Conservation (phyloP, 176 grass and related monocot species). For the Cenchrus fungigraminus region DNA sequence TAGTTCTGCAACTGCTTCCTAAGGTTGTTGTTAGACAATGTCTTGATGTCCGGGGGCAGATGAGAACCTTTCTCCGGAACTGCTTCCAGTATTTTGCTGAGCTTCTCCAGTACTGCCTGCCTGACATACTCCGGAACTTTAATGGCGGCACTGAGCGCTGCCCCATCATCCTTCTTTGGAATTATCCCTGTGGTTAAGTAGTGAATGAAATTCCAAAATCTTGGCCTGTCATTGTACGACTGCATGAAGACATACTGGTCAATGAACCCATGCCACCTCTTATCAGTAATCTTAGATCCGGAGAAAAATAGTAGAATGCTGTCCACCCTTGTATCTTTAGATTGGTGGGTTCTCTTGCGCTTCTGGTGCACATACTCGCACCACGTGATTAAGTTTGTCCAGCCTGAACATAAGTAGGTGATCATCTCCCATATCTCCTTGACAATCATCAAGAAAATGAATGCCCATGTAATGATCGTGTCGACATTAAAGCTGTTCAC, state of each 20-base stretch:
- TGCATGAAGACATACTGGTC: not conserved
- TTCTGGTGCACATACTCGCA: not conserved
- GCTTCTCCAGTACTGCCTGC: not conserved
- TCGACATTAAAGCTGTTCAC: not conserved
- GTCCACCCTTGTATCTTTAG: no score
- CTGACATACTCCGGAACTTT: not conserved
- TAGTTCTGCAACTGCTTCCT: not conserved
- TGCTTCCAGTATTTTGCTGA: not conserved
- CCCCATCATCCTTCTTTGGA: not conserved
- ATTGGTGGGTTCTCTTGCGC: no score
- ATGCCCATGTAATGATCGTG: not conserved
- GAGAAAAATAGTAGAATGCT: no score
- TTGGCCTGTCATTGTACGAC: not conserved
- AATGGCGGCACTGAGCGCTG: no score
- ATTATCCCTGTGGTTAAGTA: not conserved
- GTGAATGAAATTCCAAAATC: not conserved
- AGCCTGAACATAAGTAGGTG: not conserved
- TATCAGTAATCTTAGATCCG: no score
- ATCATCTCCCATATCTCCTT: slow-evolving; percentile 24
- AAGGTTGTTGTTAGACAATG: not conserved
- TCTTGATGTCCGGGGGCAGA: not conserved
- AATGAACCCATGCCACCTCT: no score
- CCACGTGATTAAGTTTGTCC: not conserved
- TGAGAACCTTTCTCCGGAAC: no score
- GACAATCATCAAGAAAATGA: not conserved